These are phyloP conservation scores for Agroathelia rolfsii DNA, from an alignment of 1,284 basidiomycete genomes.

Conservation along the genomic window DNA sequence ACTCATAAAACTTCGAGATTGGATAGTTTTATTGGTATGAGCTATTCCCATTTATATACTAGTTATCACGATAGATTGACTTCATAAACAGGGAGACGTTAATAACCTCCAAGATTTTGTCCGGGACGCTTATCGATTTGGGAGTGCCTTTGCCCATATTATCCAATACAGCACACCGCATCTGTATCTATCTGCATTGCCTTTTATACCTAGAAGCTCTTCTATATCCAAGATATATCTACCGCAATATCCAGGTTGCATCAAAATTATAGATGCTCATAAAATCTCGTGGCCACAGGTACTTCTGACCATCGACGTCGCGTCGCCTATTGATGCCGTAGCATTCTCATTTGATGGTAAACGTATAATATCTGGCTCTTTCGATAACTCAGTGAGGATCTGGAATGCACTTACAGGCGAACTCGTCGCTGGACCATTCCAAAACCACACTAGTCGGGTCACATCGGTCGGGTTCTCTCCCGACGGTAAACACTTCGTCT, in stretches of 20 bases:
- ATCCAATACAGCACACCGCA: conserved; percentile 14
- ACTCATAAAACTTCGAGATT: neutral
- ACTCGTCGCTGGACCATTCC: conserved; percentile 6
- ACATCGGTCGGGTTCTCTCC: too few relatives aligned
- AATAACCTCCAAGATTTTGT: conserved; percentile 10
- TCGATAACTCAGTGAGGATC: conserved; percentile 2
- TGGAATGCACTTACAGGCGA: too few relatives aligned
- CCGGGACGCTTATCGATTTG: conserved; percentile 10
- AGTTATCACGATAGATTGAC: conserved; percentile 2
- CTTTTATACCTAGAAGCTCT: conserved; percentile 9
- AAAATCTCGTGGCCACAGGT: too few relatives aligned
- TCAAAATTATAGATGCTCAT: conserved; percentile 8
- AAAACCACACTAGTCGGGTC: conserved; percentile 18
- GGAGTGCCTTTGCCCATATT: conserved; percentile 7
- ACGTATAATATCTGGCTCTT: conserved; percentile 5
- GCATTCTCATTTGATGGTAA: conserved; percentile 1
- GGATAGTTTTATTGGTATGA: neutral
- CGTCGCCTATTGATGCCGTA: conserved; percentile 12
- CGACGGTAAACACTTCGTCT: too few relatives aligned
- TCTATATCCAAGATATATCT: conserved; percentile 15
- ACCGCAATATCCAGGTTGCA: conserved; percentile 9
- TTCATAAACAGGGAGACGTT: conserved; percentile 3
- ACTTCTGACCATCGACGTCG: conserved; percentile 14
- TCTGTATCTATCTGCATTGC: conserved; percentile 14
- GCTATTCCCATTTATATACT: neutral